phyloP scores from a whole-genome alignment of 148 eudicot species.

The Chenopodium berlandieri region DNA sequence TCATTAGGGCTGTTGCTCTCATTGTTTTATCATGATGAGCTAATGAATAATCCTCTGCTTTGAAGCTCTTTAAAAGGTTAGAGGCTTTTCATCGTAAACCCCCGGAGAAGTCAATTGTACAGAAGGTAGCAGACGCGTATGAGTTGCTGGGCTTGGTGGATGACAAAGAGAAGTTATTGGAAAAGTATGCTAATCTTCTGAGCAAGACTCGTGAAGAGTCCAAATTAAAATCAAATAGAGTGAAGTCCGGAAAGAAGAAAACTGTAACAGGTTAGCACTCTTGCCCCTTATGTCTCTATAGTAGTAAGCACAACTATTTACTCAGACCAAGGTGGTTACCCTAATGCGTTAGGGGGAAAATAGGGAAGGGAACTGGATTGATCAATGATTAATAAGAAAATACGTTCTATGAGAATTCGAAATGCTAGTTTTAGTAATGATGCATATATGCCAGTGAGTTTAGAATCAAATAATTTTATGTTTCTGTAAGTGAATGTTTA shows the following conservation, averaged over 20 bases:
- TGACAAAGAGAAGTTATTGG: slow-evolving; percentile 65
- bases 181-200: slow-evolving; percentile 59
- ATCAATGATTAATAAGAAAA: not conserved
- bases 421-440: not conserved
- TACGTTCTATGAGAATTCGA: not conserved
- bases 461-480: not conserved
- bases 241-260: slow-evolving; percentile 30
- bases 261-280: slow-evolving; percentile 29
- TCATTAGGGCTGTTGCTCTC: not conserved
- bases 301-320: not conserved
- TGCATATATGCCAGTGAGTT: not conserved
- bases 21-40: not conserved
- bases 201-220: slow-evolving; percentile 30
- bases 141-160: slow-evolving; percentile 63
- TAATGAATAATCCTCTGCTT: slow-evolving; percentile 2
- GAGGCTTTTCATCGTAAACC: slow-evolving; percentile 82
- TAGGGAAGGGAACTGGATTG: not conserved
- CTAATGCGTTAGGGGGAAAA: not conserved
- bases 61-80: slow-evolving; percentile 67
- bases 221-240: slow-evolving; percentile 31
- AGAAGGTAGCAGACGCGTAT: slow-evolving; percentile 76
- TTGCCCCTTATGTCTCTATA: not conserved
- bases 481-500: not conserved
- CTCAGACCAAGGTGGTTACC: not conserved
- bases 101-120: slow-evolving; percentile 66